Percentiles rank a stretch among this genome's conserved stretches.
Evolutionary conservation across 1,139 yeast species (phyloP).

Genomic region (Schwanniomyces etchellsii): DNA sequence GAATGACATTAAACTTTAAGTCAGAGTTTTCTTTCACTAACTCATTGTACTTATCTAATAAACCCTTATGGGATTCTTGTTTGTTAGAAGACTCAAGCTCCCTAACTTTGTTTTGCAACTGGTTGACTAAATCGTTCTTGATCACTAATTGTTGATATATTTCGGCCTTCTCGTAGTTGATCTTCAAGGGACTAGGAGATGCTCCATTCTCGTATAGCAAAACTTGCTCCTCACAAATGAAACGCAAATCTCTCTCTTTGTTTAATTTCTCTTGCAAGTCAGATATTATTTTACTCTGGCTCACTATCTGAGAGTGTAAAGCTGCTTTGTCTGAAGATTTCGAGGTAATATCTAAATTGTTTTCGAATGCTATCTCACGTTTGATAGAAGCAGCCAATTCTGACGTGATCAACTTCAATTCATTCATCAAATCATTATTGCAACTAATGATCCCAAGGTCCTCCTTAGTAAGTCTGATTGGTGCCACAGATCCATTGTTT

Average conservation of each 20-base stretch:
- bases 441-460: constrained; percentile 60
- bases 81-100: constrained; percentile 19
- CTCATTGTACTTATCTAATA: constrained; percentile 34
- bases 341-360: constrained; percentile 23
- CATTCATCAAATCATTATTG: constrained; percentile 53
- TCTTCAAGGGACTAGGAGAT: constrained; percentile 48
- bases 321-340: constrained; percentile 8
- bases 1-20: constrained; percentile 36
- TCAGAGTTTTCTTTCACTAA: constrained; percentile 38
- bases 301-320: constrained; percentile 26
- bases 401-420: constrained; percentile 60
- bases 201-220: constrained; percentile 50
- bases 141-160: constrained; percentile 40
- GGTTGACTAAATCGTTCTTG: constrained; percentile 43
- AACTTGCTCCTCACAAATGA: constrained; percentile 66
- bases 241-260: constrained; percentile 60
- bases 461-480: constrained; percentile 42
- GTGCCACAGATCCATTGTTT: background rate
- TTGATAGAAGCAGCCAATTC: constrained; percentile 69
- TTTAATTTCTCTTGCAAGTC: constrained; percentile 53
- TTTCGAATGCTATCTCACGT: constrained; percentile 57
- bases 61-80: constrained; percentile 12
- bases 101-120: constrained; percentile 35
- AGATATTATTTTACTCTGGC: constrained; percentile 42
- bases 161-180: constrained; percentile 54